A percentile compares a stretch with the other conserved stretches of the same genome.
Conservation (phyloP, 192 early-diverging fungal species). For the Thamnidium elegans region DNA sequence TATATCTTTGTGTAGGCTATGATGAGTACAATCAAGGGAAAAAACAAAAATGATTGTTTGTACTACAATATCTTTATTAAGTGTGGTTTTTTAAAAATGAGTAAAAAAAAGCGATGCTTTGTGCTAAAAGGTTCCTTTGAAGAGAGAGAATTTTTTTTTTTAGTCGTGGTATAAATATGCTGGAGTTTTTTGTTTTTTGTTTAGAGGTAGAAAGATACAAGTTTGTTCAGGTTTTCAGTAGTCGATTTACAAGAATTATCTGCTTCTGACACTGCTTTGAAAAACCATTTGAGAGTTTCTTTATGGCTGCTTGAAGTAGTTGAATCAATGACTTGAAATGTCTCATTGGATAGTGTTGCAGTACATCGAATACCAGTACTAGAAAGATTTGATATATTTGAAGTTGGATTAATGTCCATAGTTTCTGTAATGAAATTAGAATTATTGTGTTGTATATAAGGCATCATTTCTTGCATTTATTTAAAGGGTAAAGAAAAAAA, state of each 20-base stretch:
- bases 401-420: not conserved
- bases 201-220: slow-evolving; percentile 23
- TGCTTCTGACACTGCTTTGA: not conserved
- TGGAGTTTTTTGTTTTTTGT: not conserved
- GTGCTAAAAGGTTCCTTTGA: no score
- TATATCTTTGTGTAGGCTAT: no score
- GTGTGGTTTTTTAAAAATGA: no score
- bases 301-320: not conserved
- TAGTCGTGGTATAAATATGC: no score
- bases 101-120: no score
- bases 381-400: no score
- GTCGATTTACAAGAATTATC: slow-evolving; percentile 12
- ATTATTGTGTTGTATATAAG: not conserved
- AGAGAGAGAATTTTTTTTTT: no score
- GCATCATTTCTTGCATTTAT: not conserved
- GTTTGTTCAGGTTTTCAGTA: slow-evolving; percentile 15
- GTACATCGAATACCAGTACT: not conserved
- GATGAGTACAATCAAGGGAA: no score
- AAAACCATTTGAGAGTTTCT: slow-evolving; percentile 1
- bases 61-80: no score
- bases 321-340: not conserved
- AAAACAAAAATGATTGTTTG: no score
- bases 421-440: not conserved
- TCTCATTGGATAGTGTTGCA: not conserved
- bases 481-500: not conserved